A percentile compares a stretch with the other conserved stretches of the same genome.
Evolutionary conservation across 2,329 filamentous ascomycete species (phyloP).

Genomic region (Penicillium sp.): DNA sequence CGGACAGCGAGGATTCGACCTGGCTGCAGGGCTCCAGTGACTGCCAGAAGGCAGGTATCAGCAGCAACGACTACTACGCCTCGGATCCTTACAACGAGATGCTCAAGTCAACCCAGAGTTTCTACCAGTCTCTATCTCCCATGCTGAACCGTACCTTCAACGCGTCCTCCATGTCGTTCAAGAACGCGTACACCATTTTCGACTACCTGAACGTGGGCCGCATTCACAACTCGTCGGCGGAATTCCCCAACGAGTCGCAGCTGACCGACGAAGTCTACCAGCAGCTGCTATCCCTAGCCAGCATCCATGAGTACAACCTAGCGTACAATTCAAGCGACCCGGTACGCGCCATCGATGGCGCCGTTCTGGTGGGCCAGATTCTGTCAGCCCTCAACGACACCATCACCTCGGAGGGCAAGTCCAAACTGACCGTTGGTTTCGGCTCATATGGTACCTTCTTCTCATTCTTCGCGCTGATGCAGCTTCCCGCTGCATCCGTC

Average conservation of each 20-base stretch:
- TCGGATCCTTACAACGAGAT: constrained; percentile 51
- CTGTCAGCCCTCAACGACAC: constrained; percentile 47
- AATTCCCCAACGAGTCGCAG: constrained; percentile 38
- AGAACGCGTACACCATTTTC: constrained; percentile 65
- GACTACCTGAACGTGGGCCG: constrained; percentile 62
- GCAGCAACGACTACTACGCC: constrained; percentile 59
- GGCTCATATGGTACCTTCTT: constrained; percentile 61
- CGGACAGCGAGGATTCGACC: constrained; percentile 57
- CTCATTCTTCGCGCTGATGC: constrained; percentile 60
- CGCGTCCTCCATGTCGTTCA: constrained; percentile 51
- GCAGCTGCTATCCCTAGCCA: constrained; percentile 70
- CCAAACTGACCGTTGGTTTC: constrained; percentile 55
- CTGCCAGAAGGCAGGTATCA: constrained; percentile 55
- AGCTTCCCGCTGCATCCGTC: constrained; percentile 49
- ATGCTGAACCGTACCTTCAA: constrained; percentile 54
- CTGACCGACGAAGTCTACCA: constrained; percentile 59
- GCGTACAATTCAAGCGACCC: constrained; percentile 66
- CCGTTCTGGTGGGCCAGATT: constrained; percentile 64
- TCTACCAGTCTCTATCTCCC: constrained; percentile 54
- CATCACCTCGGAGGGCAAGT: constrained; percentile 36
- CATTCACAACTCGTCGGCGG: constrained; percentile 55
- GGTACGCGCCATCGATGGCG: constrained; percentile 54
- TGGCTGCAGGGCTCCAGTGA: constrained; percentile 59
- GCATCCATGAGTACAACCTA: constrained; percentile 75
- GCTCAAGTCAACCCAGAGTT: constrained; percentile 49